Base-by-base conservation (phyloP, 176 grass and related monocot species). In the Elaeis guineensis region DNA sequence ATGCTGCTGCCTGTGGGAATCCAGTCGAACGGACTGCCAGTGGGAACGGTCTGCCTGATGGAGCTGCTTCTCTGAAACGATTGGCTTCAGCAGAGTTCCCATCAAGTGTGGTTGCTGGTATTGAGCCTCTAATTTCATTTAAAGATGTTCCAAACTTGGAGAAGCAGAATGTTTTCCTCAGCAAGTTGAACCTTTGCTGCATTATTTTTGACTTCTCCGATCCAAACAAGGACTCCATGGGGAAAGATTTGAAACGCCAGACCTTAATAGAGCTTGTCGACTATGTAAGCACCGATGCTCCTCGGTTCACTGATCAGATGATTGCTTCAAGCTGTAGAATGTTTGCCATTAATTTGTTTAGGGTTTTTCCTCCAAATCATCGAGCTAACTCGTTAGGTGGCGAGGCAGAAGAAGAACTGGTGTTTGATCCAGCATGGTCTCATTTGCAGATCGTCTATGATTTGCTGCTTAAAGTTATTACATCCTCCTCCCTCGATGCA, bases 361-460 rank as follows among this genome's bases (percentile, higher is more conserved):
- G 93, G 78, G 87, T 89, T 69, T 98, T 98, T 51, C 87, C 87
- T 4, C 87, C 93, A 49, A 91, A 92, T 49, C 75, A 69, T 24
- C 72, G 87, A 23, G 75, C 81, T 2, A 68, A 61, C 20, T 52
- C 55, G 0, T 25, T 71, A 3, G 49, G 69, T 60, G 53, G 53
- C 0, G 93, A 98, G 73, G 80, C 77, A 6, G 87, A 98, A 72
- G 87, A 98, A 59, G 93, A 98, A 50, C 93, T 84, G 0, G 80
- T 86, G 60, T 98, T 91, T 17, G 93, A 98, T 62, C 93, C 93
- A 0, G 83, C 87, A 39, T 98, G 84, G 93, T 98, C 77, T 62
- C 93, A 98, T 59, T 67, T 98, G 20, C 93, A 98, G 73, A 58
- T 92, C 21, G 84, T 98, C 24, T 98, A 98, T 44, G 93, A 98